Evolutionary conservation across 441 rosid genomes (phyloP).

Genomic region (Rhodomyrtus psidioides): DNA sequence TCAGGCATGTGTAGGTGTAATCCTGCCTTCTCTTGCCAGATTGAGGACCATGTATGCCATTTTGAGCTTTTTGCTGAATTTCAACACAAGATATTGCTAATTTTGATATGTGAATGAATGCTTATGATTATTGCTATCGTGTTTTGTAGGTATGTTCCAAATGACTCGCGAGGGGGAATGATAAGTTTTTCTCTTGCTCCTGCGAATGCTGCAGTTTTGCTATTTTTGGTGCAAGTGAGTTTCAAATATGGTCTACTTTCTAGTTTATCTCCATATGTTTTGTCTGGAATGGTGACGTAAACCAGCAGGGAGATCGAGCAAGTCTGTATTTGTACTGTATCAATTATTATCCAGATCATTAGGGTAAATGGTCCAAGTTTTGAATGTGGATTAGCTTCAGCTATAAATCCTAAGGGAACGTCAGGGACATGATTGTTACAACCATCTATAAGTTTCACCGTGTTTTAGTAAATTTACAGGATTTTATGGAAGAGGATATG

Average conservation of each 20-base stretch:
- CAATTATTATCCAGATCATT: neutral
- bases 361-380: neutral
- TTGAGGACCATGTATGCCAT: constrained; percentile 74
- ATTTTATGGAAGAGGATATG: neutral
- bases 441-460: neutral
- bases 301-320: neutral
- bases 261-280: neutral
- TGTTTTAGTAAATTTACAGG: neutral
- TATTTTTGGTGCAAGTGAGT: constrained; percentile 53
- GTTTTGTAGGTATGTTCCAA: constrained; percentile 70
- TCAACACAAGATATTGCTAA: constrained; percentile 1
- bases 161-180: constrained; percentile 96
- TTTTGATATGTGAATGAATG: neutral
- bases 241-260: neutral
- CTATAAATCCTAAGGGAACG: neutral
- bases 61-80: neutral
- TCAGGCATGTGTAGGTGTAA: constrained; percentile 64
- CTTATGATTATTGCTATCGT: neutral
- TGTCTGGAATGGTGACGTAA: neutral
- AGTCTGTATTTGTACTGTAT: neutral
- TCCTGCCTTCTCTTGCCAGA: constrained; percentile 81
- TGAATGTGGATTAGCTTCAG: neutral
- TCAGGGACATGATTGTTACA: neutral
- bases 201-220: constrained; percentile 64
- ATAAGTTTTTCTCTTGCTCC: constrained; percentile 79